Conservation (phyloP, 169 alveolate species). For the Plasmodium chabaudi region DNA sequence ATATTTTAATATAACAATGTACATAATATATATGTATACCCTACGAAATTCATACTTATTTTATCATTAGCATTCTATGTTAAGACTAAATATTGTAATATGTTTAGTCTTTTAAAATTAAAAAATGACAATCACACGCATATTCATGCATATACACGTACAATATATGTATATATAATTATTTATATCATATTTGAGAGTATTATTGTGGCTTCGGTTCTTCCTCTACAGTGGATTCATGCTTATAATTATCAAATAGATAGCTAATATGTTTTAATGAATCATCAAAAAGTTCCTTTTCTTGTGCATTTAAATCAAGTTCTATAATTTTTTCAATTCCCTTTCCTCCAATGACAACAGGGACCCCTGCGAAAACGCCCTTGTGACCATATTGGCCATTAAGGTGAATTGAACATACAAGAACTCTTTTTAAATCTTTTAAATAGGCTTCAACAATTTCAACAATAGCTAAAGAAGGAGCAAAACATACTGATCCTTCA, state of each 20-base stretch:
- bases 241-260: constrained; percentile 68
- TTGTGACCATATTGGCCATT: constrained; percentile 85
- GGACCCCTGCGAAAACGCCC: constrained; percentile 85
- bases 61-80: not conserved
- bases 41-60: not conserved
- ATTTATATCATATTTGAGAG: not conserved
- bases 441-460: constrained; percentile 84
- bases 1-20: not conserved
- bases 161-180: not conserved
- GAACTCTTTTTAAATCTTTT: constrained; percentile 83
- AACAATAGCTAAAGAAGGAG: constrained; percentile 85
- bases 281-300: constrained; percentile 78
- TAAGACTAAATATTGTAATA: not conserved
- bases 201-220: constrained; percentile 43
- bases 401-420: constrained; percentile 84
- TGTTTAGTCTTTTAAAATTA: constrained; percentile 16
- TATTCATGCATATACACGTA: not conserved
- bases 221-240: constrained; percentile 62
- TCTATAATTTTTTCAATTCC: constrained; percentile 83
- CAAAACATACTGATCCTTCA: constrained; percentile 84
- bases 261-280: constrained; percentile 75
- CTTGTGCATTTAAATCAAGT: constrained; percentile 80
- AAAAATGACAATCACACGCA: not conserved
- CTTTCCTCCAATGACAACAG: constrained; percentile 84
- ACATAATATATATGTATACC: not conserved